Evolutionary conservation across 345 rosid genomes (phyloP).

Genomic region (Fremontodendron californicum): DNA sequence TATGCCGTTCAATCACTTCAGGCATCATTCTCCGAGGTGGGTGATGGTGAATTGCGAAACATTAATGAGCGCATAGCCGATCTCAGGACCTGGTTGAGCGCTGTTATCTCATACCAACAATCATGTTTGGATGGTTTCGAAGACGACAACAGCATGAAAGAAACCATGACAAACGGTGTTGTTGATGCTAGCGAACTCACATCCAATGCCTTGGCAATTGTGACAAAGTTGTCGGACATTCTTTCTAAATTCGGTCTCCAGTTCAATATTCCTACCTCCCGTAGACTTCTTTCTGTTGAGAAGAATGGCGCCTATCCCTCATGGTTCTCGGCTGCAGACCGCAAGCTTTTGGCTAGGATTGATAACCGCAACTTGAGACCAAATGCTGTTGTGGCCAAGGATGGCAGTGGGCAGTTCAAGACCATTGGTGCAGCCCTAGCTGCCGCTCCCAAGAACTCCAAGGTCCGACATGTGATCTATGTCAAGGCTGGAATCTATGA

Average conservation of each 20-base stretch:
- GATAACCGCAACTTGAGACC: slow-evolving; percentile 24
- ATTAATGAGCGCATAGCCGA: slow-evolving; percentile 16
- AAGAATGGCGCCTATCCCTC: slow-evolving; percentile 32
- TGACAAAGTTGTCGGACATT: slow-evolving; percentile 32
- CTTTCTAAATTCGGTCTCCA: slow-evolving; percentile 33
- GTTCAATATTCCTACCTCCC: slow-evolving; percentile 5
- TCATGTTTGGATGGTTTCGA: slow-evolving; percentile 57
- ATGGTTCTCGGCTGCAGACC: slow-evolving; percentile 61
- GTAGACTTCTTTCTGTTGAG: background rate
- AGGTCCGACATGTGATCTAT: slow-evolving; percentile 36
- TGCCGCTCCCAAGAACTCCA: slow-evolving; percentile 33
- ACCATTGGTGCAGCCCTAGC: slow-evolving; percentile 48
- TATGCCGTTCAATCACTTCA: slow-evolving; percentile 33
- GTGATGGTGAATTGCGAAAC: slow-evolving; percentile 10
- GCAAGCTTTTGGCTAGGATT: slow-evolving; percentile 46
- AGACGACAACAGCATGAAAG: slow-evolving; percentile 21
- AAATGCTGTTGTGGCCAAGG: slow-evolving; percentile 65
- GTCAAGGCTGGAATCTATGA: slow-evolving; percentile 50
- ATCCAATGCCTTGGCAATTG: slow-evolving; percentile 51
- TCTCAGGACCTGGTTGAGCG: slow-evolving; percentile 47
- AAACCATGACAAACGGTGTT: slow-evolving; percentile 25
- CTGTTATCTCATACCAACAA: slow-evolving; percentile 56
- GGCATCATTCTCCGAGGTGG: slow-evolving; percentile 23
- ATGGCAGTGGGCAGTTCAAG: slow-evolving; percentile 71
- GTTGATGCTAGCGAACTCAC: slow-evolving; percentile 34